phyloP scores from a whole-genome alignment of 805 yeast genomes.

The Candida ovalis region DNA sequence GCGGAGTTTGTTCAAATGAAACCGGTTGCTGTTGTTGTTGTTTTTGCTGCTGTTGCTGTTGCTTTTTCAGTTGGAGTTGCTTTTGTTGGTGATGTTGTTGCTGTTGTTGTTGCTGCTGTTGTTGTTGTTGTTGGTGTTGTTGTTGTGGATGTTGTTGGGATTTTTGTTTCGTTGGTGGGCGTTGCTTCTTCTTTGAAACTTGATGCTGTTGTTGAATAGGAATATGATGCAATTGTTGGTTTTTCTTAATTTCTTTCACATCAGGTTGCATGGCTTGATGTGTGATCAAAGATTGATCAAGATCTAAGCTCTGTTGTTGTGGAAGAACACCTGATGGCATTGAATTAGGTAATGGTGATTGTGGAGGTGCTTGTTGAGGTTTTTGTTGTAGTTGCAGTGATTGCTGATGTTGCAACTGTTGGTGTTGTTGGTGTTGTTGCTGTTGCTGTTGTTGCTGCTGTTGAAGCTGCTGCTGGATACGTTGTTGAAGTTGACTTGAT shows the following conservation, averaged over 20 bases:
- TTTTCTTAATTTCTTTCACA: neutral
- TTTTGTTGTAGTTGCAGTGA: neutral
- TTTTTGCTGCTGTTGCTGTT: slow-evolving; percentile 2
- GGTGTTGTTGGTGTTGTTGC: neutral
- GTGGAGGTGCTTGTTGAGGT: neutral
- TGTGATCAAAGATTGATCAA: neutral
- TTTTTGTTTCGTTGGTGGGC: neutral
- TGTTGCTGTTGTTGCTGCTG: neutral
- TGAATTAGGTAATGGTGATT: neutral
- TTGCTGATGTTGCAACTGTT: slow-evolving; percentile 1
- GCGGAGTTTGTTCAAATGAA: slow-evolving; percentile 1
- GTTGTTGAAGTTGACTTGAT: neutral
- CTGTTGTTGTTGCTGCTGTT: neutral
- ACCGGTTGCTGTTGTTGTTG: slow-evolving; percentile 4
- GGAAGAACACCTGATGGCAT: neutral
- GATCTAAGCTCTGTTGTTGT: neutral
- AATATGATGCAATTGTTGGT: neutral
- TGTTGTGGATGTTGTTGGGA: neutral
- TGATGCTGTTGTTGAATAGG: slow-evolving; percentile 1
- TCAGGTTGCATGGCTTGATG: neutral
- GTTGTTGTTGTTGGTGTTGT: neutral
- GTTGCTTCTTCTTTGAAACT: neutral
- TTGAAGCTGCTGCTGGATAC: neutral
- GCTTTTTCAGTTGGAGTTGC: slow-evolving; percentile 2
- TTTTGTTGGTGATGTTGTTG: slow-evolving; percentile 1